Percentiles rank a stretch among this genome's conserved stretches.
Evolutionary conservation across 2,329 filamentous ascomycete species (phyloP).

Genomic region (Pezicula neosporulosa): DNA sequence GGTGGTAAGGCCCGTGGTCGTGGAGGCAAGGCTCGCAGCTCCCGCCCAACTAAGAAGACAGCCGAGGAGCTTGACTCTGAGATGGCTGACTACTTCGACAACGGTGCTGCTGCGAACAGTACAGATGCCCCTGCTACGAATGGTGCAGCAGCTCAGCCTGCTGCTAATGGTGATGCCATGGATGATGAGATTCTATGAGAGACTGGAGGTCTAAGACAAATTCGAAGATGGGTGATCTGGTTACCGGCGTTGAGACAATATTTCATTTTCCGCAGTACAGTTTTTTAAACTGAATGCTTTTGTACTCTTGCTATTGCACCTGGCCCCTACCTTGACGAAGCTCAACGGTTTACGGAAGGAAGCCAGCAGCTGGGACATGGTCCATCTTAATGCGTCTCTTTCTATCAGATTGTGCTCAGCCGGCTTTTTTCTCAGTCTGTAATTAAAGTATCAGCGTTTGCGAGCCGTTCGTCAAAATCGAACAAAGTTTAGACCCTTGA

Average conservation of each 20-base stretch:
- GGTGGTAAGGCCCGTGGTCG: constrained; percentile 31
- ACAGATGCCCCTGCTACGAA: constrained; percentile 43
- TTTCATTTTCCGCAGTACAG: not conserved
- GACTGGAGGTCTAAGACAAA: not conserved
- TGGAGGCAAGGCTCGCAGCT: constrained; percentile 49
- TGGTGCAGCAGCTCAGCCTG: constrained; percentile 31
- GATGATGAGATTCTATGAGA: constrained; percentile 57
- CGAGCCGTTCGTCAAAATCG: too few species aligned
- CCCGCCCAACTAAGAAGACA: constrained; percentile 78
- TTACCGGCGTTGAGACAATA: not conserved
- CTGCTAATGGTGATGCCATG: constrained; percentile 40
- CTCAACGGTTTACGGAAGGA: too few species aligned
- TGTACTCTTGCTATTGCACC: too few species aligned
- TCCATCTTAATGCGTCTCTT: too few species aligned
- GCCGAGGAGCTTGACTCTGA: constrained; percentile 94
- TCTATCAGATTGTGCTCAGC: too few species aligned
- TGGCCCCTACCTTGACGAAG: too few species aligned
- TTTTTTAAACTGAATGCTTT: too few species aligned
- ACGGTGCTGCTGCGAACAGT: constrained; percentile 42
- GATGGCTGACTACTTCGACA: constrained; percentile 90
- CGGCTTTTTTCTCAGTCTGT: too few species aligned
- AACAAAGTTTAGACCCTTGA: too few species aligned
- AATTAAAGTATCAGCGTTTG: too few species aligned
- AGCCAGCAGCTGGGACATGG: too few species aligned
- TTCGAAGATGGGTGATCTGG: not conserved